These are phyloP conservation scores for Phytophthora pini DNA, from an alignment of 352 stramenopile genomes.

Conservation along the genomic window DNA sequence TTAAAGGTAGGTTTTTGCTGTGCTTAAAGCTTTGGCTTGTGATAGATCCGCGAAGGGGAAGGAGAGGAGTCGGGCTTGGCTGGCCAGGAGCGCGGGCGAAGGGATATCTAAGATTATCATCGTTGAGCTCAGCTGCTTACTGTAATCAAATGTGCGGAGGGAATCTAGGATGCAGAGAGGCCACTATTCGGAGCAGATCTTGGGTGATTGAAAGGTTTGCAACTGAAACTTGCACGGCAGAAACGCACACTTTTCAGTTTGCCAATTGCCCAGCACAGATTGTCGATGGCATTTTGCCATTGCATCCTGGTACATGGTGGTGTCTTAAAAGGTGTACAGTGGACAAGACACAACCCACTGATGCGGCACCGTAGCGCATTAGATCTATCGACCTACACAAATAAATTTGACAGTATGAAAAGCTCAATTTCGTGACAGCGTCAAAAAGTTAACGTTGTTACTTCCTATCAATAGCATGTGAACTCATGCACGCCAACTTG, in stretches of 20 bases:
- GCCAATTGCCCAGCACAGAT: neutral
- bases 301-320: too few species aligned
- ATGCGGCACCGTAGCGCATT: too few species aligned
- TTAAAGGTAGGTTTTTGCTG: conserved; percentile 6
- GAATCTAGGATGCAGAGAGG: neutral
- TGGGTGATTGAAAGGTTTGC: conserved; percentile 3
- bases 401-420: too few species aligned
- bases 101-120: conserved; percentile 11
- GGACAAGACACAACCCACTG: too few species aligned
- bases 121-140: conserved; percentile 22
- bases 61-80: conserved; percentile 23
- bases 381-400: too few species aligned
- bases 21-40: conserved; percentile 22
- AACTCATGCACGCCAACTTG: neutral
- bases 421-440: too few species aligned
- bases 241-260: neutral
- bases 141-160: conserved; percentile 22
- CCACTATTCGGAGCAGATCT: conserved; percentile 12
- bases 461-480: conserved; percentile 2
- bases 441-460: too few species aligned
- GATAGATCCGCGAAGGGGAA: conserved; percentile 28
- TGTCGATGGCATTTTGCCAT: neutral
- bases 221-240: conserved; percentile 69
- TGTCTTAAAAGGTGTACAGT: too few species aligned
- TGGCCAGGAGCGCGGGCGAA: conserved; percentile 34